Evolutionary conservation across 2,329 filamentous ascomycete species (phyloP).

Genomic region (Podosphaera fusca): DNA sequence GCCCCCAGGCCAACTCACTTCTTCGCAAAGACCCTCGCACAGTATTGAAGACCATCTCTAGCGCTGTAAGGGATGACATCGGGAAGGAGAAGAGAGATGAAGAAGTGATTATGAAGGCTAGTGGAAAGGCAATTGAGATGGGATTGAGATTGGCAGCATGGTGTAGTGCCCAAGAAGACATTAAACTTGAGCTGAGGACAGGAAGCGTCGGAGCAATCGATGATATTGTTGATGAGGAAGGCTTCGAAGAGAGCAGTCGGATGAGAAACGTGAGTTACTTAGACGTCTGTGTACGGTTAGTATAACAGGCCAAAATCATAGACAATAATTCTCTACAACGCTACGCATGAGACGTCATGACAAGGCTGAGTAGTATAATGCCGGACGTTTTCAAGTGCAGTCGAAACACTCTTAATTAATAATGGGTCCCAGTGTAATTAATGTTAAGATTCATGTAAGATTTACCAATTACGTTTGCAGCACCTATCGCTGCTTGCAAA

Average conservation of each 20-base stretch:
- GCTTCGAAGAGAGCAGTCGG: slow-evolving; percentile 7
- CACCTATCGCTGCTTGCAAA: no score
- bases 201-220: slow-evolving; percentile 16
- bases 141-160: slow-evolving; percentile 11
- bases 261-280: slow-evolving; percentile 13
- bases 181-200: slow-evolving; percentile 13
- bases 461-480: no score
- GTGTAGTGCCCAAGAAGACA: slow-evolving; percentile 11
- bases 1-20: slow-evolving; percentile 2
- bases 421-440: no score
- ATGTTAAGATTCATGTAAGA: no score
- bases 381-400: no score
- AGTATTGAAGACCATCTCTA: slow-evolving; percentile 7
- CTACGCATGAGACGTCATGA: no score
- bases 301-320: slow-evolving; percentile 3
- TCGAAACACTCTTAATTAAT: no score
- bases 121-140: slow-evolving; percentile 15
- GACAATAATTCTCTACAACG: no score
- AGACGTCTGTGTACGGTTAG: slow-evolving; percentile 11
- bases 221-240: slow-evolving; percentile 12
- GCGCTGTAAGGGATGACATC: not conserved
- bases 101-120: slow-evolving; percentile 14
- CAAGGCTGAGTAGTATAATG: no score
- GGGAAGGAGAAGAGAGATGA: slow-evolving; percentile 7
- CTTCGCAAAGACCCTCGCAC: slow-evolving; percentile 1